A percentile compares a stretch with the other conserved stretches of the same genome.
Evolutionary conservation across 2,329 filamentous ascomycete genomes (phyloP).

Genomic region (Penicillium sclerotiorum): DNA sequence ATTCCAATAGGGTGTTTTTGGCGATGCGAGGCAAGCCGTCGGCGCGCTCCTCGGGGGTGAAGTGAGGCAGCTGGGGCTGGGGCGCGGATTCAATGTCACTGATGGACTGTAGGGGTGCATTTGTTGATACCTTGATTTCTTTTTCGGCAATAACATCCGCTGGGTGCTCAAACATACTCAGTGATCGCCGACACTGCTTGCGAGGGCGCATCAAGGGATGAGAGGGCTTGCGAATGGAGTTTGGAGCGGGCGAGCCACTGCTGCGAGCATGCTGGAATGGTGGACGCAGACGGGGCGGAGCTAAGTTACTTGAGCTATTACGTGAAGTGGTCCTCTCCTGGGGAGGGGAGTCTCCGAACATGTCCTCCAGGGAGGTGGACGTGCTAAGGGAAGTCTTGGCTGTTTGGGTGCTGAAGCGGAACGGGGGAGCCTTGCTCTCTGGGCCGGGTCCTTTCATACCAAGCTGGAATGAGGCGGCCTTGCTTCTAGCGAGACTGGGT

Average conservation of each 20-base stretch:
- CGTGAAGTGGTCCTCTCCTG: constrained; percentile 67
- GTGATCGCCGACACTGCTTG: constrained; percentile 85
- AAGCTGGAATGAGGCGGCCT: constrained; percentile 71
- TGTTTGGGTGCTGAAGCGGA: constrained; percentile 69
- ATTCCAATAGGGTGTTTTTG: constrained; percentile 77
- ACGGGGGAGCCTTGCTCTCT: constrained; percentile 70
- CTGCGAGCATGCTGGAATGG: constrained; percentile 65
- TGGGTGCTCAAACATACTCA: constrained; percentile 97
- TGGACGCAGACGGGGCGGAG: constrained; percentile 64
- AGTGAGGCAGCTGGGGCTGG: constrained; percentile 78
- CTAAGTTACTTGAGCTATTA: constrained; percentile 59
- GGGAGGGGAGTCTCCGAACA: constrained; percentile 78
- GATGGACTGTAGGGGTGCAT: constrained; percentile 68
- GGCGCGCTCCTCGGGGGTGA: constrained; percentile 74
- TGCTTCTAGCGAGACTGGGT: constrained; percentile 73
- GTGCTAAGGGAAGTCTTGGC: constrained; percentile 59
- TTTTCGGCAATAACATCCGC: constrained; percentile 84
- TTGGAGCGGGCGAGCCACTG: constrained; percentile 74
- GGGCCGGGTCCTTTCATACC: constrained; percentile 62
- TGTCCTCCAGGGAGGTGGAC: constrained; percentile 72
- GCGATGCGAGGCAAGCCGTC: constrained; percentile 89
- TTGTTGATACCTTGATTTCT: constrained; percentile 58
- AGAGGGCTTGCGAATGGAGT: constrained; percentile 71
- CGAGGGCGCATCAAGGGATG: constrained; percentile 75
- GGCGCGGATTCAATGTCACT: constrained; percentile 81